Conservation (phyloP, 768 basidiomycete genomes). For the Dentipellis fragilis region DNA sequence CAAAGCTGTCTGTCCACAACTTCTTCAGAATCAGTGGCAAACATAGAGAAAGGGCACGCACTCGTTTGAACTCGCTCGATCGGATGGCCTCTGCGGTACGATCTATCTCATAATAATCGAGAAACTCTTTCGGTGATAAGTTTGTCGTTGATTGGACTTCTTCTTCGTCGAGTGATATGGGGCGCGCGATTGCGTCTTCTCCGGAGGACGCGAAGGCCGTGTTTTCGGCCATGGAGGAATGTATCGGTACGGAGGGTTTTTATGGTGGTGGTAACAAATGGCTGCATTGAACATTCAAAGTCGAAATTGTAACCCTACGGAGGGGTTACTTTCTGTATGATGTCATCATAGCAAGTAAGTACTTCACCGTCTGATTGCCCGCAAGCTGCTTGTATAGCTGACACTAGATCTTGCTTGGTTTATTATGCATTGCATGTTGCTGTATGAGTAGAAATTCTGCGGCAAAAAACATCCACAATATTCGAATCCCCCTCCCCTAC, state of each 20-base stretch:
- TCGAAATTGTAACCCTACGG: too few relatives aligned
- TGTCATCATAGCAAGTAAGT: too few relatives aligned
- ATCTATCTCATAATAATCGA: conserved; percentile 67
- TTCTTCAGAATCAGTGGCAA: neutral
- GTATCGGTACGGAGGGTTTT: too few relatives aligned
- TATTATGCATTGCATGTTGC: too few relatives aligned
- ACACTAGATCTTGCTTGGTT: too few relatives aligned
- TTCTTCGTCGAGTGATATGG: conserved; percentile 37
- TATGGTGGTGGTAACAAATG: neutral
- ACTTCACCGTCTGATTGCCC: too few relatives aligned
- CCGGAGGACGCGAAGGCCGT: conserved; percentile 44
- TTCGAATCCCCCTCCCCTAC: too few relatives aligned
- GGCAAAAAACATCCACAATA: too few relatives aligned
- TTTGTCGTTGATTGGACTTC: conserved; percentile 20
- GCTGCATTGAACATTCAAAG: too few relatives aligned
- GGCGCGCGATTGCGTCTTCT: conserved; percentile 52
- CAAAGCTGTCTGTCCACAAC: conserved; percentile 55
- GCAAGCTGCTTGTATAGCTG: too few relatives aligned
- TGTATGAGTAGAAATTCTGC: too few relatives aligned
- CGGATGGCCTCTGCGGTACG: conserved; percentile 53
- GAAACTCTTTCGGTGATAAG: conserved; percentile 32
- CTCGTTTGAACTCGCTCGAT: conserved; percentile 58
- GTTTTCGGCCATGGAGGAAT: conserved; percentile 14
- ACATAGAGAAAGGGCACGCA: conserved; percentile 23
- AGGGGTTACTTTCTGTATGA: too few relatives aligned